These are phyloP conservation scores for Chalciporus sp. DNA, from an alignment of 1,284 basidiomycete species.

Conservation along the genomic window DNA sequence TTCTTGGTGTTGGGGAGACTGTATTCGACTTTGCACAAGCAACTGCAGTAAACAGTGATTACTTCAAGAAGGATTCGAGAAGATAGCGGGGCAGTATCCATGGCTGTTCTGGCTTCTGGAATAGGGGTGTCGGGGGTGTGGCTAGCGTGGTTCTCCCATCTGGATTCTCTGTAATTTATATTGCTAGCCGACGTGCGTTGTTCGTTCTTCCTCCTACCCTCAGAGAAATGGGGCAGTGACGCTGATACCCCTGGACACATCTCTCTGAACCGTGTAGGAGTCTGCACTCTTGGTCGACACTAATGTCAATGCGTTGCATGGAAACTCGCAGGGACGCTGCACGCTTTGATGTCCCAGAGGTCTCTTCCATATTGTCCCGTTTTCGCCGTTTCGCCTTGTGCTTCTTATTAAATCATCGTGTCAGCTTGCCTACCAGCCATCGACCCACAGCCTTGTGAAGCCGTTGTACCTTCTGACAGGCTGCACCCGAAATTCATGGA, in stretches of 20 bases:
- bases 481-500: background rate
- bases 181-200: slow-evolving; percentile 27
- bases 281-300: slow-evolving; percentile 8
- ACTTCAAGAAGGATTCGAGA: slow-evolving; percentile 62
- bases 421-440: background rate
- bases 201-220: slow-evolving; percentile 18
- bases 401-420: background rate
- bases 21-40: slow-evolving; percentile 84
- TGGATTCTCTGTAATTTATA: slow-evolving; percentile 34
- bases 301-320: background rate
- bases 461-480: background rate
- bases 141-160: slow-evolving; percentile 19
- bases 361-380: background rate
- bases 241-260: slow-evolving; percentile 14
- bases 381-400: background rate
- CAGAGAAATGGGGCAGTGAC: slow-evolving; percentile 32
- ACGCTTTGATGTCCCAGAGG: background rate
- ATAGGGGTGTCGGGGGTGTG: slow-evolving; percentile 8
- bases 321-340: background rate
- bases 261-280: slow-evolving; percentile 2
- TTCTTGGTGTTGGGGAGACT: slow-evolving; percentile 86
- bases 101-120: background rate
- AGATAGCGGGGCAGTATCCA: slow-evolving; percentile 23
- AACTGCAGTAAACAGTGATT: slow-evolving; percentile 78
- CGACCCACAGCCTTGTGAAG: background rate